phyloP scores from a whole-genome alignment of 2,329 filamentous ascomycete genomes.

The Didymella lethalis region DNA sequence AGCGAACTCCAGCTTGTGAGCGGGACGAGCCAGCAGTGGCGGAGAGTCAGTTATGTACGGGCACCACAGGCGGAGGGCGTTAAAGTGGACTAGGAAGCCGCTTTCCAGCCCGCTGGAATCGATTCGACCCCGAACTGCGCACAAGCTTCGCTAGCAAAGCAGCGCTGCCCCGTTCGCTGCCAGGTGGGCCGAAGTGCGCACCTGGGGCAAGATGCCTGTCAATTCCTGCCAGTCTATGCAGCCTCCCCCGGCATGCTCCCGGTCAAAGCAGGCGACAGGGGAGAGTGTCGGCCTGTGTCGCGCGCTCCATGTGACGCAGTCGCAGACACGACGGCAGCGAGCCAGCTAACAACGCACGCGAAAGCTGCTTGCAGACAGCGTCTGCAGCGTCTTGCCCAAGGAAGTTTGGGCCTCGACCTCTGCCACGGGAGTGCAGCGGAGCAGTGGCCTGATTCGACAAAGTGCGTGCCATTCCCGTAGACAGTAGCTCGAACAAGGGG shows the following conservation, averaged over 20 bases:
- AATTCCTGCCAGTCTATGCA: constrained; percentile 1
- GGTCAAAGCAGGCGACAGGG: constrained; percentile 10
- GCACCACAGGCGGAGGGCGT: constrained; percentile 18
- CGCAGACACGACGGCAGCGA: constrained; percentile 17
- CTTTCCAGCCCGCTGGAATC: constrained; percentile 40
- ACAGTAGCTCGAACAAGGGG: constrained; percentile 21
- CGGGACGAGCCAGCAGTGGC: constrained; percentile 24
- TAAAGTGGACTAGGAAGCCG: constrained; percentile 30
- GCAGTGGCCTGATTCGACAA: constrained; percentile 17
- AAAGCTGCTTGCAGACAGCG: constrained; percentile 26
- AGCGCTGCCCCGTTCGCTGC: constrained; percentile 33
- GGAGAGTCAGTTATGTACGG: constrained; percentile 36
- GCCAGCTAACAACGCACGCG: constrained; percentile 21
- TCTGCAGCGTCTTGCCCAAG: constrained; percentile 21
- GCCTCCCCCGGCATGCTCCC: constrained; percentile 1
- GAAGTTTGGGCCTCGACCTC: constrained; percentile 24
- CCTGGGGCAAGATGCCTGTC: constrained; percentile 19
- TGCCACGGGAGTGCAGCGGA: constrained; percentile 26
- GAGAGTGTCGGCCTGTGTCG: not conserved
- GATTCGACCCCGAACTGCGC: constrained; percentile 36
- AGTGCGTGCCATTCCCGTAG: constrained; percentile 18
- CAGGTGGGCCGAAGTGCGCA: constrained; percentile 24
- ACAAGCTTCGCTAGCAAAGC: constrained; percentile 37
- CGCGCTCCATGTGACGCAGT: constrained; percentile 16
- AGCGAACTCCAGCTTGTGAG: constrained; percentile 22